These are phyloP conservation scores for Crucihimalaya himalaica DNA, from an alignment of 345 rosid genomes.

Conservation along the genomic window DNA sequence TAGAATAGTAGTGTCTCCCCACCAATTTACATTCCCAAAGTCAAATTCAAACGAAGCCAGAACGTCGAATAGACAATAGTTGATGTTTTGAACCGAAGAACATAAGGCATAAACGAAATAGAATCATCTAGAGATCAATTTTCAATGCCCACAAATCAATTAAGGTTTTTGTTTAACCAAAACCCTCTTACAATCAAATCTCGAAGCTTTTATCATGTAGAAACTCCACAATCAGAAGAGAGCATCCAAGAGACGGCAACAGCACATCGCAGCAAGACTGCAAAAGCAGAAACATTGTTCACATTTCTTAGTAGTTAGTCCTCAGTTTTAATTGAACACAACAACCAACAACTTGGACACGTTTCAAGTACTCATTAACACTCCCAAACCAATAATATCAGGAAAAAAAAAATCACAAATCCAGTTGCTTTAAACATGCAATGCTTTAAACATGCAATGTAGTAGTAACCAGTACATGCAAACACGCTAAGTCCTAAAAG, in stretches of 20 bases:
- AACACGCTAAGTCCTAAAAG: neutral
- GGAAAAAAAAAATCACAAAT: neutral
- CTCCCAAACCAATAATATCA: neutral
- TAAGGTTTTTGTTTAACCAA: neutral
- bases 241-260: conserved; percentile 44
- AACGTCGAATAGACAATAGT: conserved; percentile 11
- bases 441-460: neutral
- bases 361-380: neutral
- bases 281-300: neutral
- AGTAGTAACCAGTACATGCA: neutral
- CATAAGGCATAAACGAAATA: conserved; percentile 22
- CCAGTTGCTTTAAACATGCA: no score
- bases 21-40: conserved; percentile 38
- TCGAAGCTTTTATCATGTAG: neutral
- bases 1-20: conserved; percentile 12
- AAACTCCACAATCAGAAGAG: conserved; percentile 45
- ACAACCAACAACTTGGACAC: neutral
- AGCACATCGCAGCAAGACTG: conserved; percentile 53
- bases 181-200: conserved; percentile 7
- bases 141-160: conserved; percentile 1
- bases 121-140: neutral
- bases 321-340: neutral
- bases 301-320: neutral
- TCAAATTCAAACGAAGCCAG: conserved; percentile 24
- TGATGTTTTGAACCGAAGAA: conserved; percentile 9